These are phyloP conservation scores for Arthrobotrys sphaeroides DNA, from an alignment of 2,329 filamentous ascomycete species.

Conservation along the genomic window DNA sequence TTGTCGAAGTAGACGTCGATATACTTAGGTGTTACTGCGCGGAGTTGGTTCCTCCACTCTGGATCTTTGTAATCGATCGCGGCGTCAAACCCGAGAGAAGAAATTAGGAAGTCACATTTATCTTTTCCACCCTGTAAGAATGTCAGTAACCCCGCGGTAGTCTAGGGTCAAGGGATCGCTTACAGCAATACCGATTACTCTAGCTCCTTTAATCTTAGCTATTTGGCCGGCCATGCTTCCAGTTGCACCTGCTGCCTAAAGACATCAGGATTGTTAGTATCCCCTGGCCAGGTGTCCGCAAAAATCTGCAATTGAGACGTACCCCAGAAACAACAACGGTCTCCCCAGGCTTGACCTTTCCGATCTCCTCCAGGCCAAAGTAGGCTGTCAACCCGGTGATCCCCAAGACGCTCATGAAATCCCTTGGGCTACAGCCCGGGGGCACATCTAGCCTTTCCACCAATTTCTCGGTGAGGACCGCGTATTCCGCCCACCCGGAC, in stretches of 20 bases:
- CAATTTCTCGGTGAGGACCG: slow-evolving; percentile 68
- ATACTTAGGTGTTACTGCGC: slow-evolving; percentile 68
- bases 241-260: slow-evolving; percentile 75
- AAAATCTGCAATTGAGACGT: not conserved
- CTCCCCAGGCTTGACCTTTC: slow-evolving; percentile 73
- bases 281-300: not conserved
- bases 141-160: not conserved
- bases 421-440: slow-evolving; percentile 61
- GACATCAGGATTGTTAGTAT: not conserved
- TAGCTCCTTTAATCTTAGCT: slow-evolving; percentile 75
- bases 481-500: slow-evolving; percentile 74
- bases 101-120: slow-evolving; percentile 73
- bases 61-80: slow-evolving; percentile 75
- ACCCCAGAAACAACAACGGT: slow-evolving; percentile 77
- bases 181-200: slow-evolving; percentile 57
- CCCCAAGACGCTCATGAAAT: slow-evolving; percentile 63
- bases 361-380: slow-evolving; percentile 76
- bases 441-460: slow-evolving; percentile 64
- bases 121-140: slow-evolving; percentile 70
- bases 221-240: slow-evolving; percentile 81
- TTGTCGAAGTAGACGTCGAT: slow-evolving; percentile 80
- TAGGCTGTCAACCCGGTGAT: slow-evolving; percentile 79
- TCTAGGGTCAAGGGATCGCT: not conserved
- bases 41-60: slow-evolving; percentile 71
- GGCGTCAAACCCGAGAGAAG: slow-evolving; percentile 73